Evolutionary conservation across 345 rosid species (phyloP).

Genomic region (Citrus cavaleriei): DNA sequence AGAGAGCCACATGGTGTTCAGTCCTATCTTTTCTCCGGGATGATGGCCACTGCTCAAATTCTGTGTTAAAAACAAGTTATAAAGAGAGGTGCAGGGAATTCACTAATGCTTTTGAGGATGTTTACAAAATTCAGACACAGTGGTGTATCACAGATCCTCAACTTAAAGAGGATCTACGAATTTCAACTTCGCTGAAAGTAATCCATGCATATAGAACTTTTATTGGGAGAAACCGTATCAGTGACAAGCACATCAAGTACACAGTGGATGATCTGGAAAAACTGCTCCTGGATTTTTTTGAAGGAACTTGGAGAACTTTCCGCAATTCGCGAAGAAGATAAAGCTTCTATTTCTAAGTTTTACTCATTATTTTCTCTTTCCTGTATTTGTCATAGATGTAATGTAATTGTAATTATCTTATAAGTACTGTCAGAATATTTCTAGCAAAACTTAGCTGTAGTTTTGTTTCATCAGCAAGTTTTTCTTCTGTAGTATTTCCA

Average conservation of each 20-base stretch:
- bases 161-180: constrained; percentile 64
- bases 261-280: constrained; percentile 52
- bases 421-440: neutral
- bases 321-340: constrained; percentile 46
- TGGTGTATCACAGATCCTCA: constrained; percentile 62
- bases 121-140: constrained; percentile 55
- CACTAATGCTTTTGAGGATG: constrained; percentile 55
- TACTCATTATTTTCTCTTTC: neutral
- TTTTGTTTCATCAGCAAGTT: neutral
- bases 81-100: constrained; percentile 67
- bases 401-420: constrained; percentile 7
- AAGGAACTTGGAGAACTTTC: constrained; percentile 41
- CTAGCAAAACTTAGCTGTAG: neutral
- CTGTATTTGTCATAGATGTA: neutral
- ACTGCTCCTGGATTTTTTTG: constrained; percentile 58
- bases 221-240: constrained; percentile 40
- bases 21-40: constrained; percentile 46
- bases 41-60: constrained; percentile 17
- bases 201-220: constrained; percentile 68
- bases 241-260: constrained; percentile 60
- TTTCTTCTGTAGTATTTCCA: neutral
- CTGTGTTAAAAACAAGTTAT: constrained; percentile 10
- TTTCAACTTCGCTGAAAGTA: constrained; percentile 63
- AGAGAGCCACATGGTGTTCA: constrained; percentile 66
- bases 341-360: constrained; percentile 13